Evolutionary conservation across 2,329 filamentous ascomycete genomes (phyloP).

Genomic region (Claviceps sorghi): DNA sequence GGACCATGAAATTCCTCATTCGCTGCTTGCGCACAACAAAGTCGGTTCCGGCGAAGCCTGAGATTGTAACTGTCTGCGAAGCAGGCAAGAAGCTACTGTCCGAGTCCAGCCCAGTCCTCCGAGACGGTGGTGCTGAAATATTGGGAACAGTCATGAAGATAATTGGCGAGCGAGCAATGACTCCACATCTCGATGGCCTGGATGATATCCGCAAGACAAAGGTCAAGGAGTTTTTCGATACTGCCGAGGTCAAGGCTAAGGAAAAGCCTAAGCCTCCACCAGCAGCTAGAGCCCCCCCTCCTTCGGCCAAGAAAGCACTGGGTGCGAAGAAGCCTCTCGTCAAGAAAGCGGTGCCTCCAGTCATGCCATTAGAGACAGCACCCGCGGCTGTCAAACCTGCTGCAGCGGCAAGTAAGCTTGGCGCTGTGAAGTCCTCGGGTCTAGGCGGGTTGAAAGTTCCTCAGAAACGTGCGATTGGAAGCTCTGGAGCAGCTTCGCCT

Average conservation of each 20-base stretch:
- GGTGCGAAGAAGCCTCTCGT: conserved; percentile 27
- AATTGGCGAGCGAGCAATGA: conserved; percentile 92
- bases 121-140: conserved; percentile 81
- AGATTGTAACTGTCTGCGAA: conserved; percentile 77
- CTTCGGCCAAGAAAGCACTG: conserved; percentile 32
- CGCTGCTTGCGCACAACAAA: conserved; percentile 71
- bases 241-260: conserved; percentile 33
- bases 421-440: conserved; percentile 37
- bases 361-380: conserved; percentile 30
- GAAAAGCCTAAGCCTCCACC: conserved; percentile 71
- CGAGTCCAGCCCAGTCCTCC: conserved; percentile 72
- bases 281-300: conserved; percentile 33
- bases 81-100: conserved; percentile 76
- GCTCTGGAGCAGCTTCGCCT: conserved; percentile 37
- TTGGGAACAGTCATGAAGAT: conserved; percentile 97
- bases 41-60: conserved; percentile 69
- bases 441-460: conserved; percentile 45
- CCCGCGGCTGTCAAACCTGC: conserved; percentile 40
- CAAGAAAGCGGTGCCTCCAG: conserved; percentile 31
- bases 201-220: conserved; percentile 94
- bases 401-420: conserved; percentile 34
- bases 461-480: conserved; percentile 37
- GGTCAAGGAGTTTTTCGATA: conserved; percentile 81
- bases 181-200: conserved; percentile 74
- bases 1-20: conserved; percentile 85